Base-by-base conservation (phyloP, 805 yeast genomes). In the Kuraishia hungarica region DNA sequence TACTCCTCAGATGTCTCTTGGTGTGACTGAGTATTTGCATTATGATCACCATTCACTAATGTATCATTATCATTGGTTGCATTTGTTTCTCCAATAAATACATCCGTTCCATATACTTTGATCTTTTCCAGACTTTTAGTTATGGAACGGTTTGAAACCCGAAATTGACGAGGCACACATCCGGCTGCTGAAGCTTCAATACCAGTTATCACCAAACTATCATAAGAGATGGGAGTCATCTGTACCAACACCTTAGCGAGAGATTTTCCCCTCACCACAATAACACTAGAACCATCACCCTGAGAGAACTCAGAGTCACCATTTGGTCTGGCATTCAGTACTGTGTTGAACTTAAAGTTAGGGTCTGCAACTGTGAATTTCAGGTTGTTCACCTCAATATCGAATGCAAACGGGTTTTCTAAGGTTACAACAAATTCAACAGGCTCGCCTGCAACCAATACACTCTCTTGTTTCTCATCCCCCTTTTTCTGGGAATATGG, bases 381-480 rank as follows among this genome's bases (percentile, higher is more conserved):
- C 2, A 86, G 63, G 29, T 77, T 77, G 20, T 74, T 72, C 4
- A 92, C 70, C 46, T 81, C 84, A 15, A 92, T 71, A 48, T 86
- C 89, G 67, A 89, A 89, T 5, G 80, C 79, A 69, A 82, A 89
- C 8, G 97, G 96, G 65, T 93, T 93, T 63, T 87, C 91, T 8
- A 92, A 62, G 2, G 74, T 70, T 1, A 89, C 70, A 5, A 72
- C 65, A 19, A 87, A 72, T 55, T 82, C 86, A 13, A 81, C 78
- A 3, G 79, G 72, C 54, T 90, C 96, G 39, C 83, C 87, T 59
- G 80, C 80, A 19, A 84, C 83, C 6, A 83, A 60, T 20, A 73
- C 63, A 57, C 69, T 62, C 51, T 58, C 43, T 15, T 35, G 43
- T 35, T 35, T 61, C 28, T 54, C 62, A 29, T 53, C 62, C 50